These are phyloP conservation scores for Dactylellina parvicollis DNA, from an alignment of 2,329 filamentous ascomycete genomes.

Conservation along the genomic window DNA sequence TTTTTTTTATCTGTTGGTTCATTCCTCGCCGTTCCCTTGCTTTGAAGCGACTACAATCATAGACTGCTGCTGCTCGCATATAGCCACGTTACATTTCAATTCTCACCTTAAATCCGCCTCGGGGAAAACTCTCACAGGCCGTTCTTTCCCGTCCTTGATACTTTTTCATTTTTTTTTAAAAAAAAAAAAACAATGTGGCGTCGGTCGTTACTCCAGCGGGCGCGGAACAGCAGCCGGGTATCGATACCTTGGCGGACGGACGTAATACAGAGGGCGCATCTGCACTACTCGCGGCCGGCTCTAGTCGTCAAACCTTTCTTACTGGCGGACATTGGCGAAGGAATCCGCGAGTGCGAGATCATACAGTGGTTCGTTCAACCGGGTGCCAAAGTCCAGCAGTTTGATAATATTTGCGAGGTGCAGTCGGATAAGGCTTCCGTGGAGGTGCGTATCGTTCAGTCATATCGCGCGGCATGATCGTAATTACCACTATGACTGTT, in stretches of 20 bases:
- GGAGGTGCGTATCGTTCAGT: constrained; percentile 66
- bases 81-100: no score
- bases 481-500: no score
- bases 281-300: constrained; percentile 59
- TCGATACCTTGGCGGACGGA: constrained; percentile 5
- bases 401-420: constrained; percentile 96
- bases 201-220: constrained; percentile 34
- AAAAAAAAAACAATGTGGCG: constrained; percentile 51
- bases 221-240: constrained; percentile 14
- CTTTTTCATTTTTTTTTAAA: no score
- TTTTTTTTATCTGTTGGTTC: no score
- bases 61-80: no score
- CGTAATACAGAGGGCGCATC: constrained; percentile 54
- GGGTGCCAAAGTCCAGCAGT: constrained; percentile 94
- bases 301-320: constrained; percentile 78
- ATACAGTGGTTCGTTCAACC: constrained; percentile 99
- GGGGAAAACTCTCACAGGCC: no score
- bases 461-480: no score
- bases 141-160: no score
- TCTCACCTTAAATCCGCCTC: no score
- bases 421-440: constrained; percentile 94
- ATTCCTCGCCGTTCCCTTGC: no score
- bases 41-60: no score
- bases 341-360: constrained; percentile 97
- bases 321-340: constrained; percentile 89